Evolutionary conservation across 2,329 filamentous ascomycete genomes (phyloP).

Genomic region (Rhexocercosporidium sp.): DNA sequence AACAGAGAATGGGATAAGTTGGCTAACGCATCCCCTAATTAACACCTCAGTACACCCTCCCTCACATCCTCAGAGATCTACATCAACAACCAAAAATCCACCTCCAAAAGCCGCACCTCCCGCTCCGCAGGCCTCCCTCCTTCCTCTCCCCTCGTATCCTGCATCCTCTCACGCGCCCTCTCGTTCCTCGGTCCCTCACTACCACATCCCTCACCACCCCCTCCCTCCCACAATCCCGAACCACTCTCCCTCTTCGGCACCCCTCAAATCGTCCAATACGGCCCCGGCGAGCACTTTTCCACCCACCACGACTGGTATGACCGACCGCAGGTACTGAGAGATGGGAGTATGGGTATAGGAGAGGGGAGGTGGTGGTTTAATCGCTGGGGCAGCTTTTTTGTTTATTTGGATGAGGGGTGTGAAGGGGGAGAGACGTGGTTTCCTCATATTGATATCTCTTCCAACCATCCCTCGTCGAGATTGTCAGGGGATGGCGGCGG

Average conservation of each 20-base stretch:
- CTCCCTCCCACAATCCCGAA: conserved; percentile 3
- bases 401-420: conserved; percentile 23
- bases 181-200: conserved; percentile 20
- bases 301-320: conserved; percentile 29
- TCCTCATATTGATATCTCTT: conserved; percentile 17
- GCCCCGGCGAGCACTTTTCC: conserved; percentile 22
- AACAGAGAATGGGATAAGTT: not conserved
- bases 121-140: conserved; percentile 21
- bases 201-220: not conserved
- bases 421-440: conserved; percentile 31
- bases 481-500: not conserved
- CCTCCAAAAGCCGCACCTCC: conserved; percentile 18
- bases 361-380: conserved; percentile 18
- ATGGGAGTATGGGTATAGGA: not conserved
- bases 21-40: not conserved
- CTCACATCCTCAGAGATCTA: conserved; percentile 20
- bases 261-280: conserved; percentile 30
- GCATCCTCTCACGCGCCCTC: conserved; percentile 20
- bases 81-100: conserved; percentile 3
- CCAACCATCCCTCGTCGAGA: not conserved
- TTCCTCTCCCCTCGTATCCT: conserved; percentile 13
- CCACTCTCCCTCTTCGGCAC: conserved; percentile 21
- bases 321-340: conserved; percentile 12
- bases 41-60: conserved; percentile 11
- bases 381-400: conserved; percentile 27